Conservation (phyloP, 1,284 basidiomycete species). For the Flammula alnicola region DNA sequence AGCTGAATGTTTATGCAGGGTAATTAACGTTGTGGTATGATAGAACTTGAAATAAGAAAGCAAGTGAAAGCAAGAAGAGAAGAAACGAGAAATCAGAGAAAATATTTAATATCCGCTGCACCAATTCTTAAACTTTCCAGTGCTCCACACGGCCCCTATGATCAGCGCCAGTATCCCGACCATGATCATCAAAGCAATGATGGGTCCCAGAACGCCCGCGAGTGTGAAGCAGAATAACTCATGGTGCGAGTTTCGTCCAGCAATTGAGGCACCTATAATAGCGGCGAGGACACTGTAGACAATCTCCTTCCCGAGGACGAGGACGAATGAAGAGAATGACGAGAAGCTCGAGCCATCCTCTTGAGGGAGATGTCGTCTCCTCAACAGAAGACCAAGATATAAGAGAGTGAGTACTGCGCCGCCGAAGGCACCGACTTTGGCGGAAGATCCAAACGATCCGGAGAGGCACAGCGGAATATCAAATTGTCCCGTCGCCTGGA, state of each 20-base stretch:
- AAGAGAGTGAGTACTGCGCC: conserved; percentile 23
- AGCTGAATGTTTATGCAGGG: too few species aligned
- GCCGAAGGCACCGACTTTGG: conserved; percentile 27
- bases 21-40: not conserved
- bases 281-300: conserved; percentile 27
- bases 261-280: conserved; percentile 16
- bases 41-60: conserved; percentile 2
- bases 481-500: conserved; percentile 15
- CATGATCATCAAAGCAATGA: conserved; percentile 20
- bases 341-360: conserved; percentile 3
- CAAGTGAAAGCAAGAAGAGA: not conserved
- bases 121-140: conserved; percentile 18
- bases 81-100: not conserved
- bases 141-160: conserved; percentile 13
- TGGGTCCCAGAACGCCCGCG: conserved; percentile 22
- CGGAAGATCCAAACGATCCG: conserved; percentile 9
- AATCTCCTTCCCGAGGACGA: conserved; percentile 23
- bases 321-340: conserved; percentile 8
- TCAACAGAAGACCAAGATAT: conserved; percentile 20
- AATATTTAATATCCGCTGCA: conserved; percentile 15
- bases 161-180: conserved; percentile 17
- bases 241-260: conserved; percentile 13
- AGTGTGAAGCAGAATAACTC: conserved; percentile 12
- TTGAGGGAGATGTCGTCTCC: not conserved
- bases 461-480: conserved; percentile 10